Evolutionary conservation across 1,284 basidiomycete genomes (phyloP), one percentile per base, ranked within the genome.

Genomic region (Exobasidium cylindrosporum): DNA sequence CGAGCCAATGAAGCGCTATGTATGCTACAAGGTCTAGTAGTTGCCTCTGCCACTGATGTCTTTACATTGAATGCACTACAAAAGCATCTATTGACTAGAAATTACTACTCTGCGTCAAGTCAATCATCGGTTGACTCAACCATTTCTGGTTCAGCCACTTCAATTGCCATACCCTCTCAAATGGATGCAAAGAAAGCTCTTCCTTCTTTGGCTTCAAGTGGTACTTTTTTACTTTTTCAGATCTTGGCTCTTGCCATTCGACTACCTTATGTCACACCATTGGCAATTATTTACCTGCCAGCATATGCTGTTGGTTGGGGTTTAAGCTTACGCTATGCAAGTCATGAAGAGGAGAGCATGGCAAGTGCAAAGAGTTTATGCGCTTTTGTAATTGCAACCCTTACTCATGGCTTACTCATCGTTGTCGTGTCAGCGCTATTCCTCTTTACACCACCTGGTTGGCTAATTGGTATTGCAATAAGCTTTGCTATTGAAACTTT

Each of bases 261-360:
- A 13, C n/a, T 58, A 4, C 57, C 57, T 10, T 30, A 53, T 43
- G 47, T 58, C 21, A n/a, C 40, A 6, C 65, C 63, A 1, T 23
- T 67, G 43, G 23, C 57, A 1, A 43, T 57, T 2, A 14, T 67
- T 14, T 64, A 67, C 44, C 52, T 59, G 4, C 63, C 63, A 5
- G 63, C 63, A 21, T 57, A 62, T 30, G n/a, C 60, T 21, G 17
- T 61, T 14, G 58, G 61, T 21, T 52, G 43, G 30, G 49, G 55
- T 44, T 49, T 64, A 24, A 61, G 58, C 32, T 21, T 47, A 5
- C 55, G 47, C 1, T 53, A 56, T 35, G 62, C 65, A 2, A 57
- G 43, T 24, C 65, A 67, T 44, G 65, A 67, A 52, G 65, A 67
- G 54, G 65, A 67, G 57, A 67, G 65, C 49, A 67, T 67, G 62